Conservation (phyloP, 495 filamentous ascomycete species). For the Geopyxis carbonaria region DNA sequence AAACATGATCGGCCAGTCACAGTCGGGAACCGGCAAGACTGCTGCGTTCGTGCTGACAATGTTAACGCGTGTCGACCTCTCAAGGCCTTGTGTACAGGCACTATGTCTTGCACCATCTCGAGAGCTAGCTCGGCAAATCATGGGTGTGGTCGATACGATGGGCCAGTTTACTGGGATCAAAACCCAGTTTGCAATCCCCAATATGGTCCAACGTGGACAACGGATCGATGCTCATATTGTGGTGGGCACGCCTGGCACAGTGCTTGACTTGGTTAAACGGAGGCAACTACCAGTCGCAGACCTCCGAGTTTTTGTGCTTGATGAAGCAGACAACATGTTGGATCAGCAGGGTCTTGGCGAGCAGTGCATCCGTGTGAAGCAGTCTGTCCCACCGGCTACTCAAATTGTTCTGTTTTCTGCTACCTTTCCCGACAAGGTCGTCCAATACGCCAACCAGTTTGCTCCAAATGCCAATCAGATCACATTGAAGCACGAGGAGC, state of each 20-base stretch:
- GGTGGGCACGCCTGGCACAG: conserved; percentile 89
- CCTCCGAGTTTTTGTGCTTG: conserved; percentile 64
- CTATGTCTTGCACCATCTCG: conserved; percentile 81
- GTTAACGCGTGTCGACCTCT: conserved; percentile 65
- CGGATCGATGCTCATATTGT: conserved; percentile 54
- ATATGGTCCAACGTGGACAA: conserved; percentile 42
- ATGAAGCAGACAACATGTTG: conserved; percentile 94
- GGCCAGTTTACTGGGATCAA: conserved; percentile 58
- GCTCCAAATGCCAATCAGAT: conserved; percentile 79
- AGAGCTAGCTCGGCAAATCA: conserved; percentile 86
- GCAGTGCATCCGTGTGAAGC: conserved; percentile 78
- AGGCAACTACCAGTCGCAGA: conserved; percentile 44
- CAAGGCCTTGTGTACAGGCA: conserved; percentile 49
- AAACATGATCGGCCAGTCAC: conserved; percentile 94
- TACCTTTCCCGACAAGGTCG: conserved; percentile 79
- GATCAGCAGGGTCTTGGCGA: conserved; percentile 88
- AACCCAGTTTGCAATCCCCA: conserved; percentile 59
- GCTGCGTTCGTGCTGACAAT: conserved; percentile 92
- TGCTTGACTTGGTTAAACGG: conserved; percentile 65
- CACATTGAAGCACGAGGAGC: conserved; percentile 69
- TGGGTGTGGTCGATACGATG: conserved; percentile 62
- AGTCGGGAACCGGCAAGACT: conserved; percentile 95
- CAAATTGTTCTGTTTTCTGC: conserved; percentile 94
- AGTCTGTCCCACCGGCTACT: conserved; percentile 30
- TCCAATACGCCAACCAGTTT: conserved; percentile 58